Evolutionary conservation across 306 rosid species (phyloP).

Genomic region (Quillaja saponaria): DNA sequence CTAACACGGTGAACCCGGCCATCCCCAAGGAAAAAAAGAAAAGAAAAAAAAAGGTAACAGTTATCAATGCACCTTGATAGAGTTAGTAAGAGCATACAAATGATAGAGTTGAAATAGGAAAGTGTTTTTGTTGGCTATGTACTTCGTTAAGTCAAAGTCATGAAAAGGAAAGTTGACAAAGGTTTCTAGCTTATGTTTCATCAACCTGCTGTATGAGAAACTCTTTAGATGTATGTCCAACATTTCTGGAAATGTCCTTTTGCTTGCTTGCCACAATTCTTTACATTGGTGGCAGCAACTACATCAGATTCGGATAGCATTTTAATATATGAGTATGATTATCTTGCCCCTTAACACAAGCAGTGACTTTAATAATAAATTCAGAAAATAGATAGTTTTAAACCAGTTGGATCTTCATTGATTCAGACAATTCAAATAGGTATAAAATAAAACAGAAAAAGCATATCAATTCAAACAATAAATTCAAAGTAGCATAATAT

Average conservation of each 20-base stretch:
- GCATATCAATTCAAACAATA: neutral
- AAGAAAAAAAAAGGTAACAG: neutral
- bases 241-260: constrained; percentile 99
- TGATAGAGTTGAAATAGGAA: constrained; percentile 74
- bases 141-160: constrained; percentile 85
- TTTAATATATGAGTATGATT: constrained; percentile 17
- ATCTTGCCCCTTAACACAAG: neutral
- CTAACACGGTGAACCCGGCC: neutral
- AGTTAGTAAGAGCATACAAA: constrained; percentile 89
- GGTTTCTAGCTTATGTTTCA: constrained; percentile 96
- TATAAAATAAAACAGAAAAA: constrained; percentile 8
- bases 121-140: constrained; percentile 84
- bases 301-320: constrained; percentile 34
- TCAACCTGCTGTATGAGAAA: constrained; percentile 96
- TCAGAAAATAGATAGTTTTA: neutral
- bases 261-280: constrained; percentile 95
- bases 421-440: neutral
- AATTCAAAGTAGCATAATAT: constrained; percentile 15
- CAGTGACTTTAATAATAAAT: neutral
- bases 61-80: constrained; percentile 73
- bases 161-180: constrained; percentile 91
- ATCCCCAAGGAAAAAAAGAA: neutral
- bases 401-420: neutral
- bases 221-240: constrained; percentile 93
- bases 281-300: constrained; percentile 94